Evolutionary conservation across 495 filamentous ascomycete species (phyloP), one percentile per base, ranked within the genome.

Genomic region (Mytilinidion resinicola): DNA sequence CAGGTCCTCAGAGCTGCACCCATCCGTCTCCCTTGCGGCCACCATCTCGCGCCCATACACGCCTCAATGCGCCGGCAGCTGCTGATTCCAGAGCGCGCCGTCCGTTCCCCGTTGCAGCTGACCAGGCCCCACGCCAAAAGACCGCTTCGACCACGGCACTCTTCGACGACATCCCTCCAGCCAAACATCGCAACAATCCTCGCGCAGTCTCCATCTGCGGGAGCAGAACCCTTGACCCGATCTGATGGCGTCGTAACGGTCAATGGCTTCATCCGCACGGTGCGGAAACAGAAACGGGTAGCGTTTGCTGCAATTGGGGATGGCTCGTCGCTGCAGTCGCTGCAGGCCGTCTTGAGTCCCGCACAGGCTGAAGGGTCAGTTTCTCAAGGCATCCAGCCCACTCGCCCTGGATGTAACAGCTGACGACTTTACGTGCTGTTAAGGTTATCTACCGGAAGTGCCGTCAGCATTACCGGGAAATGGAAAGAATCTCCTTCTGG

Each of bases 281-380:
- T 96, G 55, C 82, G 95, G 55, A 86, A 88, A 65, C 91, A 95
- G 74, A 96, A 96, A 73, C 77, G 77, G 43, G 76, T 83, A 59
- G 83, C 85, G 12, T 98, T 98, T 74, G 88, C 90, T 14, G 80
- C 89, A 52, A 77, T 98, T 52, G 84, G 86, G 4, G 93, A 98
- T 77, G 93, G 93, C 36, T 95, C 95, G 12, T 89, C 86, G 34
- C 72, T 87, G 46, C 74, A 84, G 49, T 74, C 90, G 44, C 66
- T 97, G 43, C 95, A 98, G 75, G 92, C 85, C 34, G 82, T 97
- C 30, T 72, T 97, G 59, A 83, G 79, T 53, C 85, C 87, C 57
- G 76, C 82, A 53, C 84, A 89, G 67, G 86, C 89, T 59, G 77
- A 87, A 71, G 84, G 83, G 91, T 95, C 80, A 69, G 86, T 77